These are phyloP conservation scores for Pseudogymnoascus sp. DNA, from an alignment of 2,329 filamentous ascomycete species.

Conservation along the genomic window DNA sequence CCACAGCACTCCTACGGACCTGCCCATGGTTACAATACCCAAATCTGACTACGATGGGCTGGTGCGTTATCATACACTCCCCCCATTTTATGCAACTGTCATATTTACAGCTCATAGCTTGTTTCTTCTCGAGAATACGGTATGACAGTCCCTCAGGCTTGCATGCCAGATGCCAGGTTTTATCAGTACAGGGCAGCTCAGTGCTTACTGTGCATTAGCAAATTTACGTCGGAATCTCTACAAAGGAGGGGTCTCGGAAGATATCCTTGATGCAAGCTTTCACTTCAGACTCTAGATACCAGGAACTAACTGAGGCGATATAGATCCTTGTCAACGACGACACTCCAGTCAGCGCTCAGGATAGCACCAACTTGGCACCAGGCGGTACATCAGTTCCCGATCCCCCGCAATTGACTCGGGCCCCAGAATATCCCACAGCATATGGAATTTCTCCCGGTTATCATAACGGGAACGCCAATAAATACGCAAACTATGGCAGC, in stretches of 20 bases:
- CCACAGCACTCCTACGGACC: constrained; percentile 27
- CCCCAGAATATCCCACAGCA: constrained; percentile 10
- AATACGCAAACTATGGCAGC: not conserved
- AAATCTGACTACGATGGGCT: constrained; percentile 55
- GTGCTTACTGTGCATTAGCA: constrained; percentile 14
- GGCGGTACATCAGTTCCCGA: constrained; percentile 15
- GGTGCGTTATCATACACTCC: constrained; percentile 26
- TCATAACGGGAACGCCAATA: not conserved
- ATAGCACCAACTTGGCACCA: constrained; percentile 12
- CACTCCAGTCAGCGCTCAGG: constrained; percentile 14
- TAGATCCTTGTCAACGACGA: constrained; percentile 24
- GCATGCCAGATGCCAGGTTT: not conserved
- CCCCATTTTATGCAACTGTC: not conserved
- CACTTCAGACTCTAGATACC: not conserved
- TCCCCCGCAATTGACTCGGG: constrained; percentile 13
- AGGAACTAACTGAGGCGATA: constrained; percentile 13
- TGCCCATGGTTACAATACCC: constrained; percentile 44
- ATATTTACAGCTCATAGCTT: constrained; percentile 16
- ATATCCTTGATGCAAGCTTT: constrained; percentile 33
- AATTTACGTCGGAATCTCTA: constrained; percentile 42
- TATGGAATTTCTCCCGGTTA: constrained; percentile 20
- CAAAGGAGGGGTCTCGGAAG: constrained; percentile 40
- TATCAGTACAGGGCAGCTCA: not conserved
- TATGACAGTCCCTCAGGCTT: constrained; percentile 29
- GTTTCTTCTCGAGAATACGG: constrained; percentile 43